Evolutionary conservation across 139 green algal species (phyloP).

Genomic region (Tetradesmus obliquus): DNA sequence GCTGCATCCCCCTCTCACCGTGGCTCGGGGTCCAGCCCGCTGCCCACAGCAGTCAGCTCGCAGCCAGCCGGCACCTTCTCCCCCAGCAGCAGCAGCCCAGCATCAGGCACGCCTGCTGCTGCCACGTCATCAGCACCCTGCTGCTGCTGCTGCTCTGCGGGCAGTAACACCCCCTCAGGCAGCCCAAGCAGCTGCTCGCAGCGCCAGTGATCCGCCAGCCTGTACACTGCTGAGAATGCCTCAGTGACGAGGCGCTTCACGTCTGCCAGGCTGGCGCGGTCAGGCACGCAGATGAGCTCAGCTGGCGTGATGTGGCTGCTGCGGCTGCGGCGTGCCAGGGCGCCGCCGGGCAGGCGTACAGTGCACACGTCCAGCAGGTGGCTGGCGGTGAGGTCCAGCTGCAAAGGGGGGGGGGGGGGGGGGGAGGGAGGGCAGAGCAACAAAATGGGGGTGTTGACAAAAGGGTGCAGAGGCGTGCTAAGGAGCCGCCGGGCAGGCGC

Average conservation of each 20-base stretch:
- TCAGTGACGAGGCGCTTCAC: conserved; percentile 57
- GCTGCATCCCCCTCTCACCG: conserved; percentile 31
- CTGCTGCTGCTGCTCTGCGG: not conserved
- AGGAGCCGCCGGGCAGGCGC: not conserved
- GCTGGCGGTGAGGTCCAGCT: conserved; percentile 36
- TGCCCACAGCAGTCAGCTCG: conserved; percentile 49
- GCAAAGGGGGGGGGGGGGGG: not conserved
- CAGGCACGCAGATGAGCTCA: conserved; percentile 66
- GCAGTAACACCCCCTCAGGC: conserved; percentile 26
- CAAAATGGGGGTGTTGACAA: too few relatives aligned
- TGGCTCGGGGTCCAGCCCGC: conserved; percentile 59
- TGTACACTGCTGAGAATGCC: conserved; percentile 77
- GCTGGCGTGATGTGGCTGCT: conserved; percentile 43
- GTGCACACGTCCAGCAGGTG: conserved; percentile 7
- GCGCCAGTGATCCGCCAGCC: conserved; percentile 52
- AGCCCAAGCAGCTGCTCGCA: conserved; percentile 40
- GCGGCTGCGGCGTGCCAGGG: not conserved
- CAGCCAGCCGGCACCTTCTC: conserved; percentile 6
- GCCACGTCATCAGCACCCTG: not conserved
- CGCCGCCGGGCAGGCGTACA: not conserved
- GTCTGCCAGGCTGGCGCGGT: conserved; percentile 50
- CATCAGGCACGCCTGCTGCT: not conserved
- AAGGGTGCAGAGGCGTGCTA: not conserved
- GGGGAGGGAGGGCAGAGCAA: not conserved
- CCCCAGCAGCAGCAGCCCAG: not conserved